Evolutionary conservation across 257 asterid species (phyloP).

Genomic region (Primulina huaijiensis): DNA sequence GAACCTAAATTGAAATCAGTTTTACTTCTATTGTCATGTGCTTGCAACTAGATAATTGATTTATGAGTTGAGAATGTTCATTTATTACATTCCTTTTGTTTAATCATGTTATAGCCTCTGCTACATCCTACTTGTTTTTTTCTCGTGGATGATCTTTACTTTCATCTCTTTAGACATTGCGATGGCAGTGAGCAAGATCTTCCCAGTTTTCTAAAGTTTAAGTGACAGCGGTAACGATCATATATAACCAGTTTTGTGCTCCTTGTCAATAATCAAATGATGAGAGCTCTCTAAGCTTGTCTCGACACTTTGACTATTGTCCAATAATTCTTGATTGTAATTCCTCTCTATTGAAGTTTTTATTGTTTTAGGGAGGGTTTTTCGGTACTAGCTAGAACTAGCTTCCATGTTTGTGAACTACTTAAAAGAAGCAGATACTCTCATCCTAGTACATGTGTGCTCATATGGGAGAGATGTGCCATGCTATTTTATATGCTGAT

Average conservation of each 20-base stretch:
- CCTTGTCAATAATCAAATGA: not conserved
- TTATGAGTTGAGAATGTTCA: not conserved
- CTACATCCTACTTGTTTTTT: not conserved
- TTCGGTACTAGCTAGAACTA: slow-evolving; percentile 7
- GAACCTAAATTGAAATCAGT: not conserved
- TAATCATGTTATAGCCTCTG: not conserved
- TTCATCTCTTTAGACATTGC: not conserved
- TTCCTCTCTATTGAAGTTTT: slow-evolving; percentile 8
- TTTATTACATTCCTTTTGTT: not conserved
- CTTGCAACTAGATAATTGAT: not conserved
- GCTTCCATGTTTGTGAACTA: slow-evolving; percentile 15
- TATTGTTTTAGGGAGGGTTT: not conserved
- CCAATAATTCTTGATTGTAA: slow-evolving; percentile 3
- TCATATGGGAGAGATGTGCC: slow-evolving; percentile 7
- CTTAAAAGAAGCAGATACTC: not conserved
- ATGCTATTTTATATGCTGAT: slow-evolving; percentile 15
- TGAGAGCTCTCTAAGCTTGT: not conserved
- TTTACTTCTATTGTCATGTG: not conserved
- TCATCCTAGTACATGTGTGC: slow-evolving; percentile 5
- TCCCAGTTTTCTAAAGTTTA: not conserved
- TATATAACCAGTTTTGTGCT: not conserved
- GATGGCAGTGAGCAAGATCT: not conserved
- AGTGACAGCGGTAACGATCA: not conserved
- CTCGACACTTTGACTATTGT: not conserved
- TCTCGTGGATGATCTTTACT: not conserved